Percentiles rank a stretch among this genome's conserved stretches.
These are phyloP conservation scores for Penicillium waksmanii DNA, from an alignment of 495 filamentous ascomycete species.

Conservation along the genomic window DNA sequence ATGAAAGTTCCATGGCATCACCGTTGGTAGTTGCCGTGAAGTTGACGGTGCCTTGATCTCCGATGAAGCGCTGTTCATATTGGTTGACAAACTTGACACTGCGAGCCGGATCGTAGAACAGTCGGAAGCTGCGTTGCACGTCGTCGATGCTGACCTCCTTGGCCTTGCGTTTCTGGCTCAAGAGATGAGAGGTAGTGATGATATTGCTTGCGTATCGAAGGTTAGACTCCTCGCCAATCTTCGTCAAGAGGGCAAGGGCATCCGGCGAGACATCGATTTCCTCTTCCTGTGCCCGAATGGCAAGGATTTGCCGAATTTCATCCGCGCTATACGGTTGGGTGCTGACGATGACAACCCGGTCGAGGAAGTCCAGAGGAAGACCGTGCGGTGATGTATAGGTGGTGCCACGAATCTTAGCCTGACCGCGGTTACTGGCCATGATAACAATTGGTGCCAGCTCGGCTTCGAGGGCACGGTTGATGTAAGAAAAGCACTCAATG, in stretches of 20 bases:
- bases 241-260: conserved; percentile 87
- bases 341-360: conserved; percentile 94
- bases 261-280: conserved; percentile 89
- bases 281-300: conserved; percentile 91
- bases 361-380: conserved; percentile 92
- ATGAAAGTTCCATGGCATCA: conserved; percentile 85
- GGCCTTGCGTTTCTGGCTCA: conserved; percentile 77
- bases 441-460: conserved; percentile 97
- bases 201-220: conserved; percentile 93
- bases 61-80: conserved; percentile 91
- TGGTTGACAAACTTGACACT: conserved; percentile 89
- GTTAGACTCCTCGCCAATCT: conserved; percentile 92
- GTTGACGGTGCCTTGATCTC: conserved; percentile 77
- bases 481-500: conserved; percentile 97
- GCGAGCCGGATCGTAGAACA: conserved; percentile 88
- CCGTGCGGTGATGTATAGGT: conserved; percentile 91
- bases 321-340: conserved; percentile 85
- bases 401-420: conserved; percentile 90
- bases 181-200: conserved; percentile 87
- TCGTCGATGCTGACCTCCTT: conserved; percentile 83
- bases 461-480: conserved; percentile 94
- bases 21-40: conserved; percentile 69
- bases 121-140: conserved; percentile 86
- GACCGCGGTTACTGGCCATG: conserved; percentile 97
- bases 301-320: conserved; percentile 87